These are phyloP conservation scores for Alnus rubra DNA, from an alignment of 306 rosid genomes.

Conservation along the genomic window DNA sequence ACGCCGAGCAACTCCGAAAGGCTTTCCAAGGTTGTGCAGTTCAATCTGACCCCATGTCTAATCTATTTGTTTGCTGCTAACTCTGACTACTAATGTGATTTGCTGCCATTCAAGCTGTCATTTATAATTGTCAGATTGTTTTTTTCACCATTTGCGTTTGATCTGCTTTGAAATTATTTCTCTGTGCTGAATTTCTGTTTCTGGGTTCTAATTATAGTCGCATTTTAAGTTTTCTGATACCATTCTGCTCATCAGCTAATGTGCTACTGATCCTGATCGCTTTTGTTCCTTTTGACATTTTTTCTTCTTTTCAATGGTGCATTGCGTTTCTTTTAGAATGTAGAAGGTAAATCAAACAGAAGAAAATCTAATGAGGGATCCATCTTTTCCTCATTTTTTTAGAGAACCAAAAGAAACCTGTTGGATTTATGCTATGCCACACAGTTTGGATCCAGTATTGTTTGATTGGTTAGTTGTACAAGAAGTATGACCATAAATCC, in stretches of 20 bases:
- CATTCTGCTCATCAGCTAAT: background rate
- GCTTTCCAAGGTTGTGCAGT: conserved; percentile 70
- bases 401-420: too few relatives aligned
- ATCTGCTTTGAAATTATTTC: background rate
- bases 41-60: background rate
- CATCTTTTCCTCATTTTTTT: too few relatives aligned
- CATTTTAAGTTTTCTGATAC: background rate
- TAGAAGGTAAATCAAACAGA: background rate
- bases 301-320: background rate
- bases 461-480: background rate
- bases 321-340: background rate
- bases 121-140: background rate
- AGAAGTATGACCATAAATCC: background rate
- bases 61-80: background rate
- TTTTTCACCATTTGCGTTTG: background rate
- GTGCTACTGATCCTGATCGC: background rate
- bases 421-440: background rate
- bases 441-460: background rate
- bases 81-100: background rate
- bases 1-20: conserved; percentile 71
- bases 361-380: background rate
- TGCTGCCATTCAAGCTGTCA: background rate
- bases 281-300: too few relatives aligned
- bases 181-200: background rate
- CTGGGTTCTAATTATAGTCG: background rate